Base-by-base conservation (phyloP, 2,329 filamentous ascomycete species). In the Sphaceloma murrayae region DNA sequence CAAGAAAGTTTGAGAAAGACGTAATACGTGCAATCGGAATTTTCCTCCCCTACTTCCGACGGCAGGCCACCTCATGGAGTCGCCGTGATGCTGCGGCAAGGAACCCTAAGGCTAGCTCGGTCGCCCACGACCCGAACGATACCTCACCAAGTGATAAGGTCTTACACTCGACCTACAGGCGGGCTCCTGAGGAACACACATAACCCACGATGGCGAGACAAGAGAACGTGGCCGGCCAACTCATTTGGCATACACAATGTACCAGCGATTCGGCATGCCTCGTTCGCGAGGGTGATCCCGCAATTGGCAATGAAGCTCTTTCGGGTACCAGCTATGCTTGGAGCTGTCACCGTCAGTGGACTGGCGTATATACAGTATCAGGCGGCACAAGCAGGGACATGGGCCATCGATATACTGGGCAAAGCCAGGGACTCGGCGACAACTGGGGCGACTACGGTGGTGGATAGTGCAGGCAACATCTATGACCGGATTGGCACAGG, bases 301-400 rank as follows among this genome's bases (percentile, higher is more conserved):
- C 89, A 85, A 60, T 72, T 98, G 40, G 79, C 91, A n/a, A 66
- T 91, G 58, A 98, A 95, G 68, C 82, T 98, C 54, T 74, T 80
- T 26, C 78, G 87, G 46, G 71, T 94, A 45, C 91, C 91, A 14
- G 91, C 91, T 47, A 82, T 95, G 67, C 88, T 94, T 56, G 91
- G 89, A 31, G 87, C 86, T 31, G 75, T 88, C 34, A 85, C 87
- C 57, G 76, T 98, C 52, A 88, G 85, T 10, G 85, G 84, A 2
- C 67, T 93, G 48, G 87, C 87, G 18, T 98, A 94, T 74, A 68
- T 98, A 38, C 91, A 98, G 61, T 96, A 98, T 61, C 91, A 98
- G 65, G 89, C 91, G 51, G 79, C 57, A 76, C 78, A 86, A 68
- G 82, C 83, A 16, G 83, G 82, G 48, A 85, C 76, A 48, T 88